Conservation (phyloP, 352 stramenopile species). For the Globisporangium nagaii region DNA sequence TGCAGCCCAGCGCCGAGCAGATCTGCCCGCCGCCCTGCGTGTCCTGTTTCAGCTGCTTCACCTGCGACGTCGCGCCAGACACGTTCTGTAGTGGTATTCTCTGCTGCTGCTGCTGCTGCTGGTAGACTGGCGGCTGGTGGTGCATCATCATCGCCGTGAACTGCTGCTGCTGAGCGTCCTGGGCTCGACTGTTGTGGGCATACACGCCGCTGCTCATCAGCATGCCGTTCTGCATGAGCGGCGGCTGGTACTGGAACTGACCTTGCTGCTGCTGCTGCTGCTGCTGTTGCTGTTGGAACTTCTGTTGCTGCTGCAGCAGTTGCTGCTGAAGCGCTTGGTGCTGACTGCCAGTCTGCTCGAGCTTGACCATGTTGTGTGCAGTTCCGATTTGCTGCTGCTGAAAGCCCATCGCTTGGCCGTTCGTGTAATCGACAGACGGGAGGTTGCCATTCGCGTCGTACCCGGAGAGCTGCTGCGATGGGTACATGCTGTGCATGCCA, state of each 20-base stretch:
- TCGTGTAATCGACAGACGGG: constrained; percentile 24
- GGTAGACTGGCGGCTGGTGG: constrained; percentile 24
- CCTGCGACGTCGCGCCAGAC: constrained; percentile 37
- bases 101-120: constrained; percentile 28
- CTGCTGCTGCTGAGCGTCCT: constrained; percentile 35
- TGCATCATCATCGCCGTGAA: constrained; percentile 66
- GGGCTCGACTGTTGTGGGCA: constrained; percentile 7
- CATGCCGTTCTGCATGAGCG: constrained; percentile 41
- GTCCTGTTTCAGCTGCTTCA: constrained; percentile 55
- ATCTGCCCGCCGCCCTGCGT: constrained; percentile 45
- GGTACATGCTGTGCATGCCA: constrained; percentile 23
- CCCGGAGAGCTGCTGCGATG: constrained; percentile 3
- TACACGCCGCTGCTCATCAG: constrained; percentile 34
- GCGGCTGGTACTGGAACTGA: constrained; percentile 52
- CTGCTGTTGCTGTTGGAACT: constrained; percentile 47
- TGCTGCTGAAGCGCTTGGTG: constrained; percentile 47
- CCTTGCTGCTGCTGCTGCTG: constrained; percentile 43
- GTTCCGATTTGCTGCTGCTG: constrained; percentile 14
- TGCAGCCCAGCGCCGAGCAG: constrained; percentile 73
- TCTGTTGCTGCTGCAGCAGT: constrained; percentile 46
- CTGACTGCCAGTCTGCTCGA: constrained; percentile 34
- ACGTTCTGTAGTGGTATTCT: constrained; percentile 24
- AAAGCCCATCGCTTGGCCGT: constrained; percentile 20
- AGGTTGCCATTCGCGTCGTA: constrained; percentile 10
- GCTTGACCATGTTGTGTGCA: constrained; percentile 20